Percentiles rank a stretch among this genome's conserved stretches.
Evolutionary conservation across 352 stramenopile species (phyloP).

Genomic region (Chrysophaeum taylorii): DNA sequence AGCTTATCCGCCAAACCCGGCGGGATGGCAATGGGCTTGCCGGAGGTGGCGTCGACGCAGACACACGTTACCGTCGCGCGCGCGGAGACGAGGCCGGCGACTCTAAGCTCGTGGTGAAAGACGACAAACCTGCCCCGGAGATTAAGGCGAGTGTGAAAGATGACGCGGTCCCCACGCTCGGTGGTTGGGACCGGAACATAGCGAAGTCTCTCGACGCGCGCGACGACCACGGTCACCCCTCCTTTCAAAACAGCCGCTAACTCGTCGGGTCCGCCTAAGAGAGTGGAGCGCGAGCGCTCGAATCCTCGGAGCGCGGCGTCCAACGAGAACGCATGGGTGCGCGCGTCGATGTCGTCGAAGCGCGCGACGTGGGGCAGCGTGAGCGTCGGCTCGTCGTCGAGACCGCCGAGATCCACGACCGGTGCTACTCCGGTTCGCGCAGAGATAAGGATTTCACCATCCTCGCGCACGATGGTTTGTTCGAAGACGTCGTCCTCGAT

Average conservation of each 20-base stretch:
- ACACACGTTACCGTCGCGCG: neutral
- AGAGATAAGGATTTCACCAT: neutral
- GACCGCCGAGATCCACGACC: too few species aligned
- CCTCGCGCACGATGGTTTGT: neutral
- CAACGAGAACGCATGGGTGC: neutral
- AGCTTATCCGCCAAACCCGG: too few species aligned
- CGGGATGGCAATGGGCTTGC: neutral
- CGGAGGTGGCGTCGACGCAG: neutral
- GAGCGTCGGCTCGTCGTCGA: too few species aligned
- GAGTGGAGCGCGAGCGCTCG: slow-evolving; percentile 1
- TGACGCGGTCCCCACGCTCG: neutral
- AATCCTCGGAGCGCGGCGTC: neutral
- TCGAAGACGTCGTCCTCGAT: neutral
- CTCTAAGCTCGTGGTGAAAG: neutral
- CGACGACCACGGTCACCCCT: slow-evolving; percentile 2
- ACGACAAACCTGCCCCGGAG: neutral
- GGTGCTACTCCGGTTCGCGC: neutral
- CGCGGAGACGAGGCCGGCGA: neutral
- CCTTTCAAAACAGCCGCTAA: neutral
- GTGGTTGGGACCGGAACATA: neutral
- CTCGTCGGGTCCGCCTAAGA: neutral
- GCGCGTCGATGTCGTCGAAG: neutral
- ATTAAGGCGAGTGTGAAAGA: neutral
- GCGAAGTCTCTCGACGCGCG: neutral
- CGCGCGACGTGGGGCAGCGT: neutral